A percentile compares a stretch with the other conserved stretches of the same genome.
These are phyloP conservation scores for Cicer chorassanicum DNA, from an alignment of 306 rosid genomes.

Conservation along the genomic window DNA sequence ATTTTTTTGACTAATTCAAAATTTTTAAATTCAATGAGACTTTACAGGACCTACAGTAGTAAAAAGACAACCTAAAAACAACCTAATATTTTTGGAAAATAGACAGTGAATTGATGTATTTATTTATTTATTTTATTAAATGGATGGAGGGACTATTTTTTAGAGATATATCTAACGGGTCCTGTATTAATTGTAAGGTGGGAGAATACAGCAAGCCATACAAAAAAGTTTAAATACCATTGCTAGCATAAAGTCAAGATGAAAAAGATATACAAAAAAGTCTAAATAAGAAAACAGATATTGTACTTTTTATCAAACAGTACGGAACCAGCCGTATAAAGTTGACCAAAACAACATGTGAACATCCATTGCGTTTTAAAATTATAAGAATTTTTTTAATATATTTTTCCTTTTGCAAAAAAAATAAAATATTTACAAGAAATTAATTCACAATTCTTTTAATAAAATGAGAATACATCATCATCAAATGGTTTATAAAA, in stretches of 20 bases:
- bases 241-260: neutral
- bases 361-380: neutral
- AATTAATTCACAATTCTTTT: neutral
- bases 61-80: too few relatives aligned
- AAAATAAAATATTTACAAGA: too few relatives aligned
- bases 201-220: neutral
- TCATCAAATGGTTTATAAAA: neutral
- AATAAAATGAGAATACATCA: neutral
- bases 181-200: neutral
- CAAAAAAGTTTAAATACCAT: neutral
- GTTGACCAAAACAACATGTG: constrained; percentile 1
- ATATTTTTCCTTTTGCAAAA: too few relatives aligned
- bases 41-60: neutral
- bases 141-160: too few relatives aligned
- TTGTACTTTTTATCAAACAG: neutral
- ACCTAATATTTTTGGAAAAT: too few relatives aligned
- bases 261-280: neutral
- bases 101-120: too few relatives aligned
- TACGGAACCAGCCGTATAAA: neutral
- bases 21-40: neutral
- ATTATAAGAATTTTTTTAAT: too few relatives aligned
- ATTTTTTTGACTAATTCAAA: neutral
- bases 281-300: neutral
- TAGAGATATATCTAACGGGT: too few relatives aligned
- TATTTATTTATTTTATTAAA: too few relatives aligned